A percentile compares a stretch with the other conserved stretches of the same genome.
These are phyloP conservation scores for Cryptosporidium canis DNA, from an alignment of 169 alveolate species.

Conservation along the genomic window DNA sequence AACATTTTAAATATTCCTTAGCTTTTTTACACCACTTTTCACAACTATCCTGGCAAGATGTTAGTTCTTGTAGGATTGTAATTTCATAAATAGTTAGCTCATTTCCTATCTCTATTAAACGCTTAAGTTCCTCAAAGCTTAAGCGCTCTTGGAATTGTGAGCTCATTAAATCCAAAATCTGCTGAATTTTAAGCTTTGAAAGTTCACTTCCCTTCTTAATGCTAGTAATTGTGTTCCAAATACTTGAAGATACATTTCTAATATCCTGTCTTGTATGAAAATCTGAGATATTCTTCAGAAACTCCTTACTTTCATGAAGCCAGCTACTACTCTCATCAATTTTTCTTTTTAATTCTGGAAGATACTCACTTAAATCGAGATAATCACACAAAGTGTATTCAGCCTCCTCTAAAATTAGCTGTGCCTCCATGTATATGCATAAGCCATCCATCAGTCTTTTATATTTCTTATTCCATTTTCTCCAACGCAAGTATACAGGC, in stretches of 20 bases:
- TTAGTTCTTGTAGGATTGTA: constrained; percentile 37
- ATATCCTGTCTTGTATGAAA: constrained; percentile 52
- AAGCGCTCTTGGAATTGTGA: constrained; percentile 14
- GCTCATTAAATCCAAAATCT: constrained; percentile 1
- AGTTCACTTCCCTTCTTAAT: constrained; percentile 52
- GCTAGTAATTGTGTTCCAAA: constrained; percentile 46
- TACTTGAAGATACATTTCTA: constrained; percentile 44
- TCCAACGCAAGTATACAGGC: constrained; percentile 65
- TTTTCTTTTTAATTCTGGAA: constrained; percentile 23
- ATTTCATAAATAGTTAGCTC: constrained; percentile 66
- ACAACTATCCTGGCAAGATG: constrained; percentile 30
- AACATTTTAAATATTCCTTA: constrained; percentile 21
- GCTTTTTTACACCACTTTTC: constrained; percentile 56
- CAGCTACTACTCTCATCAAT: constrained; percentile 31
- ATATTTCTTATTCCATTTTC: constrained; percentile 52
- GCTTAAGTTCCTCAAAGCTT: constrained; percentile 38
- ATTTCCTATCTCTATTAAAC: constrained; percentile 38
- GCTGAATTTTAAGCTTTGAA: constrained; percentile 21
- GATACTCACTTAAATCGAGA: constrained; percentile 59
- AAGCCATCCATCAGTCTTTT: constrained; percentile 62
- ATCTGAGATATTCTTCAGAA: constrained; percentile 25
- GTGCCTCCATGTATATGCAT: constrained; percentile 56
- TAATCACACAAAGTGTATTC: constrained; percentile 58
- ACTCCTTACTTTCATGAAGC: constrained; percentile 47
- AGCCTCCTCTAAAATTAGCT: constrained; percentile 58